Base-by-base conservation (phyloP, 2,329 filamentous ascomycete genomes). In the Neofusicoccum cordaticola region DNA sequence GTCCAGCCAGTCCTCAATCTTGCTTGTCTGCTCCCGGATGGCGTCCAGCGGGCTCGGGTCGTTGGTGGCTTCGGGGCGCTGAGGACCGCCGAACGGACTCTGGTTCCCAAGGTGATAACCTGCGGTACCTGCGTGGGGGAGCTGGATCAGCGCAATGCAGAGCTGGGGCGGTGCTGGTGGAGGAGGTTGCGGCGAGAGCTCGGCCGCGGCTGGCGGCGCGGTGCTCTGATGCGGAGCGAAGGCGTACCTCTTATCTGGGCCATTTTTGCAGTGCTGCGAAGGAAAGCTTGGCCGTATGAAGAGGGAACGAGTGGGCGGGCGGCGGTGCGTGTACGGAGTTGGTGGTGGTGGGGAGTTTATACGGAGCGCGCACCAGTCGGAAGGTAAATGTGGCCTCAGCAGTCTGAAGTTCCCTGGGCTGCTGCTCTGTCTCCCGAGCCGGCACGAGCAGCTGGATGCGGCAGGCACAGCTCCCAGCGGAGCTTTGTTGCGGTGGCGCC, bases 1-100 rank as follows among this genome's bases (percentile, higher is more conserved):
- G 79, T 98, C 95, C 75, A 99, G 80, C 76, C 91, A 81, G 77
- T 99, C 95, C 82, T 99, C 95, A 70, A 99, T 94, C 85, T 97
- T 98, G 89, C 91, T 97, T 60, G 95, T 99, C 80, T 98, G 93
- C 78, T 93, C 88, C 69, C 95, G 86, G 75, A 99, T 92, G 72
- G 92, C 86, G 78, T 97, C 95, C 71, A 99, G 86, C 65, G 90
- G 88, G 78, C 87, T 92, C 56, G 89, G 86, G 72, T 93, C 89
- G 75, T 84, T 86, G 65, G 83, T 86, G 66, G 84, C 86, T 70
- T 90, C 85, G 70, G 78, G 80, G 69, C 80, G 82, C 72, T 81
- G 84, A 66, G 83, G 83, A 53, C 84, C 86, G 68, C 86, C 88
- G 73, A 92, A 93, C 68, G 88, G 86, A 74, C 87, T 88, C 73